Evolutionary conservation across 208 protist genomes (phyloP).

Genomic region (Leptomonas seymouri): DNA sequence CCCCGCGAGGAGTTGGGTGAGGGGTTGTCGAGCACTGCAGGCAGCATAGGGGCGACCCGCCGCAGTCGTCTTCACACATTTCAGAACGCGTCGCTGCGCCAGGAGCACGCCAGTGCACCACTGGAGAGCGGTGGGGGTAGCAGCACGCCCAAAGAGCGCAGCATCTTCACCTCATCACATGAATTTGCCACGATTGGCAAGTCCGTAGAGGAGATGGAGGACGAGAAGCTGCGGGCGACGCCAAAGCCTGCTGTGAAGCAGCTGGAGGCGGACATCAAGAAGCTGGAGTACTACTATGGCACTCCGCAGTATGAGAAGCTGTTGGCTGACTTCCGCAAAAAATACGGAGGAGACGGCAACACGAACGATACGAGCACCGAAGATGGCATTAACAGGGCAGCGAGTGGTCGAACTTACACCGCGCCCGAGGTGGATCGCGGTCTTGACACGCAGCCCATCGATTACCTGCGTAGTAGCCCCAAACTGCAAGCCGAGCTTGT

Average conservation of each 20-base stretch:
- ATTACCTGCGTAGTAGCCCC: slow-evolving; percentile 68
- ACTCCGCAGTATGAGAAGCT: slow-evolving; percentile 69
- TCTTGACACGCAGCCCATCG: slow-evolving; percentile 73
- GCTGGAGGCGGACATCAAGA: slow-evolving; percentile 77
- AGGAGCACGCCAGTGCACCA: background rate
- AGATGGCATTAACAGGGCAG: background rate
- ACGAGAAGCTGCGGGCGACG: slow-evolving; percentile 19
- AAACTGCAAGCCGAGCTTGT: slow-evolving; percentile 67
- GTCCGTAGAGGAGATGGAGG: slow-evolving; percentile 17
- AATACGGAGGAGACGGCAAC: slow-evolving; percentile 48
- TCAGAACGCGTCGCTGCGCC: background rate
- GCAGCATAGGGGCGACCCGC: slow-evolving; percentile 3
- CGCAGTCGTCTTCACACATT: slow-evolving; percentile 28
- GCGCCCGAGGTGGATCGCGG: slow-evolving; percentile 61
- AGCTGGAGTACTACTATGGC: slow-evolving; percentile 85
- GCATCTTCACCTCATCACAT: slow-evolving; percentile 35
- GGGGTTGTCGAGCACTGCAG: background rate
- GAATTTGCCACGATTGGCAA: slow-evolving; percentile 35
- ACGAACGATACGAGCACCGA: background rate
- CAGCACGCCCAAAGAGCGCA: slow-evolving; percentile 22
- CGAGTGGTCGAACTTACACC: slow-evolving; percentile 41
- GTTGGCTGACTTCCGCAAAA: slow-evolving; percentile 65
- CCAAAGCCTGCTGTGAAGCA: slow-evolving; percentile 37
- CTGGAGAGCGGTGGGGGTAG: background rate
- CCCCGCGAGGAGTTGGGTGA: background rate